These are phyloP conservation scores for Colletotrichum noveboracense DNA, from an alignment of 2,329 filamentous ascomycete species.

Conservation along the genomic window DNA sequence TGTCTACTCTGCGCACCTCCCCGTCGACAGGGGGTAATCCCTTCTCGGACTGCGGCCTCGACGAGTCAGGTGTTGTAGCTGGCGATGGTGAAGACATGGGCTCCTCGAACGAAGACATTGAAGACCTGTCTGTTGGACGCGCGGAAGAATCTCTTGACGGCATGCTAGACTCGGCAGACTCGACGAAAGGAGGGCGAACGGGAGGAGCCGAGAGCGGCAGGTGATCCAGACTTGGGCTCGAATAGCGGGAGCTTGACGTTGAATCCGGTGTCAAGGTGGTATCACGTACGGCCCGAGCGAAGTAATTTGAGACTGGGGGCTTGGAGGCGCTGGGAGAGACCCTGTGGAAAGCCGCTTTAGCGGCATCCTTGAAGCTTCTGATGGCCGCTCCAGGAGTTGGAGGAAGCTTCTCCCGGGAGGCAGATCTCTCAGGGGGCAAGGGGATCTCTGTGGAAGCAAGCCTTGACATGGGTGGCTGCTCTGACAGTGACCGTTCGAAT, in stretches of 20 bases:
- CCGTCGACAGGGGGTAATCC: constrained; percentile 26
- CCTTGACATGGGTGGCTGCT: neutral
- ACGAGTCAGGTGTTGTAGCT: constrained; percentile 44
- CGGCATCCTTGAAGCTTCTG: constrained; percentile 37
- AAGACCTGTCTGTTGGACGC: constrained; percentile 16
- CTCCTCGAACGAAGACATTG: constrained; percentile 40
- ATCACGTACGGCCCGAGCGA: neutral
- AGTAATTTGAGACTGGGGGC: constrained; percentile 14
- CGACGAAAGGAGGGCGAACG: neutral
- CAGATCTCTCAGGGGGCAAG: neutral
- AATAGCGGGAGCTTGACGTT: constrained; percentile 14
- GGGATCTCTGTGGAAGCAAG: neutral
- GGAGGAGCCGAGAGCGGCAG: neutral
- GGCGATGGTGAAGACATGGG: constrained; percentile 35
- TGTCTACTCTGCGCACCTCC: constrained; percentile 15
- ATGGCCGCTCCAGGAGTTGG: neutral
- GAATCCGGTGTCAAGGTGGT: constrained; percentile 8
- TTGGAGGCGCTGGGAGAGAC: constrained; percentile 18
- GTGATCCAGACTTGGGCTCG: constrained; percentile 2
- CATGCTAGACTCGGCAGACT: neutral
- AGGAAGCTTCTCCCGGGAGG: neutral
- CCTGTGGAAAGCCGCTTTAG: constrained; percentile 36
- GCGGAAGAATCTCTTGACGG: constrained; percentile 12
- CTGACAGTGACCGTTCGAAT: constrained; percentile 4
- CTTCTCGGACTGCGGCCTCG: constrained; percentile 45